Evolutionary conservation across 2,329 filamentous ascomycete genomes (phyloP), one percentile per base, ranked within the genome.

Genomic region (Pseudocercospora fuligena): DNA sequence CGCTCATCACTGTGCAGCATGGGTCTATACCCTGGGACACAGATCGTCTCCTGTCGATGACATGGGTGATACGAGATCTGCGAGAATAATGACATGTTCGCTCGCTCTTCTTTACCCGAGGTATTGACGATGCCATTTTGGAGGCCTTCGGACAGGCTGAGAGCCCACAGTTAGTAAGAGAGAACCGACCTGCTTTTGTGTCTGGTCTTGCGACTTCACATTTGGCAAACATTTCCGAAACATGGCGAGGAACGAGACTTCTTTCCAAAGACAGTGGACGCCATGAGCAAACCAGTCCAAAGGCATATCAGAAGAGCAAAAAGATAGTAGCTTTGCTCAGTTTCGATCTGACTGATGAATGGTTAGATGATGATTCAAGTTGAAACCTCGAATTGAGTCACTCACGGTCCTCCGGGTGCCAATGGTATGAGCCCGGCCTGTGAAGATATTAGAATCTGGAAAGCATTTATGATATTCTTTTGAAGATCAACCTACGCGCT

Each of bases 21-120:
- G 51, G 51, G 23, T 54, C 16, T 16, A 7, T 9, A 54, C 16
- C 51, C 51, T 31, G 51, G 51, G 21, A 54, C 21, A 27, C 51
- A 54, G 51, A 54, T 54, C 19, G 51, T 25, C 11, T 54, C 51
- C 14, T 27, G 16, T 54, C 51, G 51, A 54, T 54, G 51, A 54
- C 25, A 12, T n/a, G 51, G 21, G 21, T 27, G 3, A 54, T 49
- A 54, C 51, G 51, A 54, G 51, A 54, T 54, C 51, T 54, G 16
- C 11, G 23, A 16, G 5, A 14, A 11, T 2, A 8, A 23, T 19
- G 8, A 51, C 19, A 25, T 11, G 23, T 25, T 51, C 19, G 36
- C 6, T 19, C 19, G 40, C 16, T 19, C 16, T 19, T n/a, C 12
- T 25, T 51, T 31, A 14, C 11, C 51, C 11, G 51, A 56, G 16